phyloP scores from a whole-genome alignment of 257 asterid species.

The Primulina tabacum region DNA sequence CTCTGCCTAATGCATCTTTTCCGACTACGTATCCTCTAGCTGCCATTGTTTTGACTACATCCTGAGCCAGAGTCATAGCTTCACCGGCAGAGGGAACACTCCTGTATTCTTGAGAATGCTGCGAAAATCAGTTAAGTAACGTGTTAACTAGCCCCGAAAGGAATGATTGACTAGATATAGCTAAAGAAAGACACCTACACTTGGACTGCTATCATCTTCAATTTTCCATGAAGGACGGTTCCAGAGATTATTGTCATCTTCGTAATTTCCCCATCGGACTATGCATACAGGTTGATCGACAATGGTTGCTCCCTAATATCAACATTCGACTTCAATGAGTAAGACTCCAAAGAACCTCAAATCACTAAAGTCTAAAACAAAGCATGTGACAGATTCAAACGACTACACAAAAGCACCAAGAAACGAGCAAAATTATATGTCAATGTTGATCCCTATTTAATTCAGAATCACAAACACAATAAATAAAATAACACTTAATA shows the following conservation, averaged over 20 bases:
- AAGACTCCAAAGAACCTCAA: background rate
- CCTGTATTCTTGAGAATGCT: conserved; percentile 36
- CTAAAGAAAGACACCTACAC: conserved; percentile 35
- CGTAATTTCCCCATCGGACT: conserved; percentile 79
- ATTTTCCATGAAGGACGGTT: conserved; percentile 60
- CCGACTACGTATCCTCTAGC: conserved; percentile 79
- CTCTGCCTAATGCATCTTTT: conserved; percentile 74
- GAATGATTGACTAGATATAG: background rate
- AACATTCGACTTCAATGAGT: conserved; percentile 18
- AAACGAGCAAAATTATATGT: background rate
- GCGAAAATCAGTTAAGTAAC: conserved; percentile 15
- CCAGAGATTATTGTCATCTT: conserved; percentile 64
- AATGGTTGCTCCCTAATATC: conserved; percentile 73
- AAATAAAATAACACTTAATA: too few species aligned
- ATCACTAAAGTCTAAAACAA: conserved; percentile 10
- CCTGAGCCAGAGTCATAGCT: conserved; percentile 81
- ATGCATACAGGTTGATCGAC: conserved; percentile 90
- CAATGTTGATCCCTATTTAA: too few species aligned
- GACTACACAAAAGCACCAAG: background rate
- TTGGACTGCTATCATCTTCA: conserved; percentile 50
- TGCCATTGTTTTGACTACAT: conserved; percentile 76
- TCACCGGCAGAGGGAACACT: conserved; percentile 79
- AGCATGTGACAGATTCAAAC: background rate
- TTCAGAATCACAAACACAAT: too few species aligned
- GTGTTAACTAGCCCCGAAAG: background rate